Conservation (phyloP, 2,329 filamentous ascomycete species). For the Alternaria triticimaculans region DNA sequence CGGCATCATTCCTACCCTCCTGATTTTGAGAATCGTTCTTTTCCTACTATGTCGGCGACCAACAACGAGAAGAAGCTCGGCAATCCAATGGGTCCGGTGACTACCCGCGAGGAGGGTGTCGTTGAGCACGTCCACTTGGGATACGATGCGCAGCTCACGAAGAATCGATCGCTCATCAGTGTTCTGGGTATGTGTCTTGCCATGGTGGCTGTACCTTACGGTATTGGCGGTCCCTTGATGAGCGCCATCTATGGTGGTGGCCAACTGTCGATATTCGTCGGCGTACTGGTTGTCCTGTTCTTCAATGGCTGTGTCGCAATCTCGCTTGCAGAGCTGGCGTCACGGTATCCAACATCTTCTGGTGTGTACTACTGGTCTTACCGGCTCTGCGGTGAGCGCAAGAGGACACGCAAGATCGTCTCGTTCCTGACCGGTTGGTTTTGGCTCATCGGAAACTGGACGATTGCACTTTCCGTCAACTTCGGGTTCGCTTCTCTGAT, state of each 20-base stretch:
- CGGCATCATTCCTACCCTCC: background rate
- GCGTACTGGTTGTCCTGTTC: background rate
- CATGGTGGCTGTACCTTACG: background rate
- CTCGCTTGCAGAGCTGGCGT: slow-evolving; percentile 14
- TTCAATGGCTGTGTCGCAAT: slow-evolving; percentile 8
- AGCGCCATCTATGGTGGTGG: background rate
- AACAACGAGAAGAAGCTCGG: background rate
- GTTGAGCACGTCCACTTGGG: slow-evolving; percentile 5
- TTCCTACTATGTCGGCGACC: background rate
- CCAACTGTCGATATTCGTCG: background rate
- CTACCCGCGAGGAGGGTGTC: slow-evolving; percentile 42
- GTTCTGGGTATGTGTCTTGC: background rate
- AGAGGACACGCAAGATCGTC: slow-evolving; percentile 4
- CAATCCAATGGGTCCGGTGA: background rate
- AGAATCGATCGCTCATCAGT: background rate
- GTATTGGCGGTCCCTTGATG: background rate
- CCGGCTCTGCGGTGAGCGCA: slow-evolving; percentile 3
- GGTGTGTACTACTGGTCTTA: slow-evolving; percentile 18
- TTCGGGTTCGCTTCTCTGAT: slow-evolving; percentile 4
- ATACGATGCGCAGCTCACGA: background rate
- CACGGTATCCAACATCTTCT: slow-evolving; percentile 15
- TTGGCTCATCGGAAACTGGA: slow-evolving; percentile 18
- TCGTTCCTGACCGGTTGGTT: slow-evolving; percentile 15
- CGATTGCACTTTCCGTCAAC: slow-evolving; percentile 15
- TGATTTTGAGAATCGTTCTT: background rate